These are phyloP conservation scores for Xerophyta viscosa DNA, from an alignment of 106 monocot species.

Conservation along the genomic window DNA sequence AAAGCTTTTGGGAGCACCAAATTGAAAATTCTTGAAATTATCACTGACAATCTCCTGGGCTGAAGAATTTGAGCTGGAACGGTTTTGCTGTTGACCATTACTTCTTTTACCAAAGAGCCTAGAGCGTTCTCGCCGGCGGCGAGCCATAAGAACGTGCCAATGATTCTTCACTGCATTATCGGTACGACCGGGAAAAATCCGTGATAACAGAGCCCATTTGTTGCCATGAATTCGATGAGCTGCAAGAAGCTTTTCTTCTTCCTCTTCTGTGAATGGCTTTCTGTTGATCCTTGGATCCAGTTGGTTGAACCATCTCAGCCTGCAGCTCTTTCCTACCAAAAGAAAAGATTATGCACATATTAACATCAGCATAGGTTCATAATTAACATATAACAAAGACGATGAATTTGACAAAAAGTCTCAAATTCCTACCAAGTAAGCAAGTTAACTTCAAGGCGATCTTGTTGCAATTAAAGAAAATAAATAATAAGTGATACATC, in stretches of 20 bases:
- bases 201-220: slow-evolving; percentile 80
- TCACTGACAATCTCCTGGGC: no score
- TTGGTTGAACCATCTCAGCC: slow-evolving; percentile 94
- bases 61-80: neutral
- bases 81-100: neutral
- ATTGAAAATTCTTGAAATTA: neutral
- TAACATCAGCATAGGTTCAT: no score
- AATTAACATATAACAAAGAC: no score
- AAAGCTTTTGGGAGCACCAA: neutral
- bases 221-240: slow-evolving; percentile 72
- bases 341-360: no score
- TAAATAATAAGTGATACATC: no score
- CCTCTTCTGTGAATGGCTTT: no score
- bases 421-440: no score
- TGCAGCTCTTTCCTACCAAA: slow-evolving; percentile 78
- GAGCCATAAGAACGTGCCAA: slow-evolving; percentile 83
- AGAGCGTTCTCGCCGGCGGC: slow-evolving; percentile 41
- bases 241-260: no score
- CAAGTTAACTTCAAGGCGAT: no score
- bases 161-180: slow-evolving; percentile 95
- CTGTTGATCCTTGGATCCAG: no score
- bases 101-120: slow-evolving; percentile 17
- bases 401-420: no score
- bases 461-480: no score
- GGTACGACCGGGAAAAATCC: slow-evolving; percentile 78